Evolutionary conservation across 441 rosid species (phyloP).

Genomic region (Manihot esculenta): DNA sequence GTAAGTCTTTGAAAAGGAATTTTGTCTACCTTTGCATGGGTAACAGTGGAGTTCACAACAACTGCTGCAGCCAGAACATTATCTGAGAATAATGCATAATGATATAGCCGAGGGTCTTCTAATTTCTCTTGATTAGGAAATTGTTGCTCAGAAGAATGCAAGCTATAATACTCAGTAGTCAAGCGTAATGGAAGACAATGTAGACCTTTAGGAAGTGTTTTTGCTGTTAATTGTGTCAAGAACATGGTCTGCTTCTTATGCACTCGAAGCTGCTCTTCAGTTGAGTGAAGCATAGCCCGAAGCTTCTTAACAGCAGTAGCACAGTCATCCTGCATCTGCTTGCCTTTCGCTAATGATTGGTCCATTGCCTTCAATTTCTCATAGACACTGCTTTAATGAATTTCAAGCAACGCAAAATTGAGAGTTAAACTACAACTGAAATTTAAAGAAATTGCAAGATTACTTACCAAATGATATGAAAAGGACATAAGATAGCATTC

Average conservation of each 20-base stretch:
- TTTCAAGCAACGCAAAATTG: background rate
- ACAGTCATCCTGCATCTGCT: conserved; percentile 87
- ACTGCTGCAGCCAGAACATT: conserved; percentile 80
- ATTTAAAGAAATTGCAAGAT: background rate
- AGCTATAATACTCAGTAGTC: conserved; percentile 67
- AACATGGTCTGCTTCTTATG: conserved; percentile 88
- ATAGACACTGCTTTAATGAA: conserved; percentile 46
- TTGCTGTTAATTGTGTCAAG: conserved; percentile 91
- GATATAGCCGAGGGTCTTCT: conserved; percentile 64
- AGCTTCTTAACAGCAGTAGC: conserved; percentile 81
- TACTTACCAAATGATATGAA: background rate
- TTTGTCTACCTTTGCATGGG: conserved; percentile 62
- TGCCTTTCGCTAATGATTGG: conserved; percentile 71
- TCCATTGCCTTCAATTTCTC: conserved; percentile 88
- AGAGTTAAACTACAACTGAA: conserved; percentile 1
- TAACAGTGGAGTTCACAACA: conserved; percentile 75
- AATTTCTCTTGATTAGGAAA: conserved; percentile 71
- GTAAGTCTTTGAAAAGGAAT: conserved; percentile 6
- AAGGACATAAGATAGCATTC: background rate
- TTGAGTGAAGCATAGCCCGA: conserved; percentile 90
- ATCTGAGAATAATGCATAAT: conserved; percentile 91
- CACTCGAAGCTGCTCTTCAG: conserved; percentile 91
- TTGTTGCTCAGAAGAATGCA: conserved; percentile 60
- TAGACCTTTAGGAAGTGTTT: conserved; percentile 91
- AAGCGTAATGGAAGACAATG: conserved; percentile 97